Base-by-base conservation (phyloP, 208 protist species). In the Herpetomonas tarakana region DNA sequence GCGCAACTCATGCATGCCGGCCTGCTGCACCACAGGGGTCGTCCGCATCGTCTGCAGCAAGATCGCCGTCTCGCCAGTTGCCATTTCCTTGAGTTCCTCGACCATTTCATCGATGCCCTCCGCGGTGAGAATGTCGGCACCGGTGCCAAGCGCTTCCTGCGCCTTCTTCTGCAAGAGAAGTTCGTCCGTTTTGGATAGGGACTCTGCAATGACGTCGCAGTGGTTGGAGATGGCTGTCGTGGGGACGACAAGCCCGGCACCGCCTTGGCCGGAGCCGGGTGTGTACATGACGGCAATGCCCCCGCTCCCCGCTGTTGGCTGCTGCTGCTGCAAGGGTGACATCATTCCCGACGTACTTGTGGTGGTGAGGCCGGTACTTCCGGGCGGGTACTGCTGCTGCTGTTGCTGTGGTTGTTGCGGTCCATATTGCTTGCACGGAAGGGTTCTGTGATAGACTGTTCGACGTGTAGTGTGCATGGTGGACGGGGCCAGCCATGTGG, bases 1-100 rank as follows among this genome's bases (percentile, higher is more conserved):
- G 0, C 89, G 78, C 45, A 96, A 57, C 68, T 96, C 89, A 59
- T 94, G 88, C 88, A 94, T 94, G 41, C 85, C 85, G 9, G 88
- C 88, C 49, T 76, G 63, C 65, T 91, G 88, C 56, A 92, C 53
- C 59, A 92, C 57, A n/a, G 74, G 60, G 31, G 76, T 60, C 24
- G 52, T 67, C 49, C 76, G 70, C 69, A 88, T 78, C 31, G 77
- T 61, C n/a, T 78, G 59, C 21, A 83, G 69, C 21, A 94, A 56
- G 16, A 64, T 72, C 47, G 62, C 74, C 54, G 90, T 74, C 69
- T 94, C 81, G 22, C 52, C 63, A 19, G 60, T 69, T 7, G 83
- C 76, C 28, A 79, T 74, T 39, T 79, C 71, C 61, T 78, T 68
- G 56, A 94, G 65, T 67, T 94, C 85, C 14, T 86, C 78, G 12